Percentiles rank a stretch among this genome's conserved stretches.
These are phyloP conservation scores for Penicillium nucicola DNA, from an alignment of 495 filamentous ascomycete species.

Conservation along the genomic window DNA sequence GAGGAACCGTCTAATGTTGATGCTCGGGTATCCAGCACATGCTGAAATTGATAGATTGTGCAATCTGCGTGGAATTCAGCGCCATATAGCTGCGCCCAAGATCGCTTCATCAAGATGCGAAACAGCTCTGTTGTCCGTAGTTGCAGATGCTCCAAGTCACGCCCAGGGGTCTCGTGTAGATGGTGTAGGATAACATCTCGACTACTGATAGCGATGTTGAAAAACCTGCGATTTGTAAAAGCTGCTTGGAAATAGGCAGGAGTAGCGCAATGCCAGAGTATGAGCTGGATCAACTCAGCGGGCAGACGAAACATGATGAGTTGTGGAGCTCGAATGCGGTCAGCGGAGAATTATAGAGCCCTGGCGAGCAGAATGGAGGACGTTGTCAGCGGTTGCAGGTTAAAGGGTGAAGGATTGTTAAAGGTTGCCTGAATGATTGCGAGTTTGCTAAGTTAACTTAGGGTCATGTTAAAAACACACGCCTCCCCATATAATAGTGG, in stretches of 20 bases:
- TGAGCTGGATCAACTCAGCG: constrained; percentile 38
- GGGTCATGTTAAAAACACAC: no score
- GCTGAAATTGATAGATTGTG: constrained; percentile 21
- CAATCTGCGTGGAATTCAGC: constrained; percentile 24
- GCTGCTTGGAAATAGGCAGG: constrained; percentile 35
- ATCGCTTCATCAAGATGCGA: constrained; percentile 16
- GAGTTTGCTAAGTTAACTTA: no score
- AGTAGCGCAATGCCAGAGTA: constrained; percentile 31
- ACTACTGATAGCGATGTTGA: constrained; percentile 82
- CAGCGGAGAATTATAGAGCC: no score
- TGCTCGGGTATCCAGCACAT: constrained; percentile 27
- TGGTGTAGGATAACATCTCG: constrained; percentile 34
- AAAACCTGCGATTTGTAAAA: constrained; percentile 47
- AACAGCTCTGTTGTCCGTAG: constrained; percentile 26
- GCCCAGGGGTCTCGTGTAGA: constrained; percentile 32
- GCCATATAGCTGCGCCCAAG: constrained; percentile 30
- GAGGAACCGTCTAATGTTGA: constrained; percentile 17
- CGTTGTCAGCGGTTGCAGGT: no score
- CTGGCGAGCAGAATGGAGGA: no score
- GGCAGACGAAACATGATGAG: constrained; percentile 37
- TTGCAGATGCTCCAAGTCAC: constrained; percentile 9
- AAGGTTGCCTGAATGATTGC: no score
- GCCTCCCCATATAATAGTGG: no score
- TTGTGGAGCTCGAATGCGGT: background rate
- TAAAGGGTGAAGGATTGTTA: no score